Conservation (phyloP, 2,329 filamentous ascomycete species). For the Stachybotrys echinatus region DNA sequence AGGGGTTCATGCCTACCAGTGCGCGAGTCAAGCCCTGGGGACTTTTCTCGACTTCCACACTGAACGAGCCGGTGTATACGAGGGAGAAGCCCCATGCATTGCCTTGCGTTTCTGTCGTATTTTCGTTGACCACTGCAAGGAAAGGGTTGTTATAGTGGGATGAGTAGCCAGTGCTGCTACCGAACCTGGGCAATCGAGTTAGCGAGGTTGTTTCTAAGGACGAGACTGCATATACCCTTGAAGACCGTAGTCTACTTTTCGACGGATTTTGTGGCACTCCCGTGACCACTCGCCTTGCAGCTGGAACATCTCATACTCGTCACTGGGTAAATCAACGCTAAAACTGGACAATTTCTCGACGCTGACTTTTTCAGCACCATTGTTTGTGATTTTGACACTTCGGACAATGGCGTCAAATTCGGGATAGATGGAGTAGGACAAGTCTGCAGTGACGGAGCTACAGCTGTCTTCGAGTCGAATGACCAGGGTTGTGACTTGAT, state of each 20-base stretch:
- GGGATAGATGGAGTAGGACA: conserved; percentile 61
- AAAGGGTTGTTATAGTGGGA: conserved; percentile 63
- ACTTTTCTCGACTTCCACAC: conserved; percentile 55
- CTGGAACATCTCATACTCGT: conserved; percentile 58
- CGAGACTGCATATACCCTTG: conserved; percentile 40
- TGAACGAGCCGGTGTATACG: conserved; percentile 59
- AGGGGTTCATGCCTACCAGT: conserved; percentile 54
- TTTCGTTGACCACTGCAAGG: conserved; percentile 49
- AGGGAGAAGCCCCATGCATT: conserved; percentile 62
- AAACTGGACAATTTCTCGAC: conserved; percentile 55
- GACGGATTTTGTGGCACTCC: conserved; percentile 48
- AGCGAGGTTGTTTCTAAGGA: conserved; percentile 2
- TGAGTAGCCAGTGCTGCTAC: conserved; percentile 56
- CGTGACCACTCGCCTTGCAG: conserved; percentile 59
- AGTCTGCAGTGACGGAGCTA: conserved; percentile 50
- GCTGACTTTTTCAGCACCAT: conserved; percentile 44
- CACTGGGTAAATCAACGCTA: conserved; percentile 54
- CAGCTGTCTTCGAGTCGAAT: conserved; percentile 54
- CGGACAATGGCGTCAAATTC: conserved; percentile 55
- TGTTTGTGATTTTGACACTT: conserved; percentile 57
- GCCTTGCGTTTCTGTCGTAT: conserved; percentile 54
- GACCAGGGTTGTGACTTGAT: conserved; percentile 53
- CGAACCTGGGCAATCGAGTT: conserved; percentile 38
- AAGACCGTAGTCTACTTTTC: conserved; percentile 50
- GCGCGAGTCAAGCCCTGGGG: conserved; percentile 58